Evolutionary conservation across 176 grass and related monocot genomes (phyloP).

Genomic region (Oryza glaberrima): DNA sequence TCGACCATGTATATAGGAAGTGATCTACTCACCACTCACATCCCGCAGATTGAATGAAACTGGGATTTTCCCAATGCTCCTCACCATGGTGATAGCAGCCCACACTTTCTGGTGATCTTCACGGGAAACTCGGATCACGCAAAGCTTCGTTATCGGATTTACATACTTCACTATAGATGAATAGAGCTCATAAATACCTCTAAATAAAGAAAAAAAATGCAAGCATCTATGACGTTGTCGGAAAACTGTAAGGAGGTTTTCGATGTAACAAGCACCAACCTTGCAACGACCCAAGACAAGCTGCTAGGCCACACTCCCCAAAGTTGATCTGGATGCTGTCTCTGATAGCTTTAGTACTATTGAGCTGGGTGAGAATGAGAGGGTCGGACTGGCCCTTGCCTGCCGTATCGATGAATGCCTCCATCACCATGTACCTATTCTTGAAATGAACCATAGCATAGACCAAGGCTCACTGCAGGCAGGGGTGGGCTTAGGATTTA

Average conservation of each 20-base stretch:
- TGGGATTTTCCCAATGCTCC: constrained; percentile 60
- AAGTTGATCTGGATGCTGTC: constrained; percentile 88
- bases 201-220: neutral
- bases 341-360: constrained; percentile 71
- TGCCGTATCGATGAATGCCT: constrained; percentile 53
- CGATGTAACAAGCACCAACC: constrained; percentile 33
- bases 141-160: constrained; percentile 68
- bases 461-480: no score
- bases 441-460: no score
- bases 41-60: constrained; percentile 75
- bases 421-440: constrained; percentile 55
- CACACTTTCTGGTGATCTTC: constrained; percentile 76
- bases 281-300: constrained; percentile 73
- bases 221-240: no score
- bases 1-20: no score
- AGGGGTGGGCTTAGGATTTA: no score
- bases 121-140: constrained; percentile 64
- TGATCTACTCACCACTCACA: constrained; percentile 66
- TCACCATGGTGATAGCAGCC: constrained; percentile 70
- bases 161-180: constrained; percentile 74
- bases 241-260: no score
- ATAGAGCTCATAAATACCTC: neutral
- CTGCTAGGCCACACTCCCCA: constrained; percentile 76
- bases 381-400: constrained; percentile 41
- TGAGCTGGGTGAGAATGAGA: constrained; percentile 67